phyloP scores from a whole-genome alignment of 139 green algal species.

The Desmodesmus armatus region DNA sequence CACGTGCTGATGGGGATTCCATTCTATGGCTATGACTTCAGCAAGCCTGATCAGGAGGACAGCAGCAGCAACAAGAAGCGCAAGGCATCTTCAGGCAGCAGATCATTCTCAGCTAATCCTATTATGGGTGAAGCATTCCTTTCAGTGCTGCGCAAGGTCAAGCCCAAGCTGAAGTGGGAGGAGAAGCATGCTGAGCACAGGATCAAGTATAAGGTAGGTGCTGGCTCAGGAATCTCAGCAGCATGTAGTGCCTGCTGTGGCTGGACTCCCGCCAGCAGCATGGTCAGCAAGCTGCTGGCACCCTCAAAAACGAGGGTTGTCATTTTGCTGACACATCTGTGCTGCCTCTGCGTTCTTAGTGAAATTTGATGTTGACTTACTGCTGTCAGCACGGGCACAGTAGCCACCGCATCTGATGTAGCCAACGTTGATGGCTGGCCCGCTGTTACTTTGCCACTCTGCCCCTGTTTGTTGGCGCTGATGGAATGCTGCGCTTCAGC shows the following conservation, averaged over 20 bases:
- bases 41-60: background rate
- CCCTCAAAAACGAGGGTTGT: background rate
- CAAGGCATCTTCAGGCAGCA: slow-evolving; percentile 11
- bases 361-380: background rate
- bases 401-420: background rate
- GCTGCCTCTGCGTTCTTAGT: too few species aligned
- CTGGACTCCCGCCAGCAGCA: too few species aligned
- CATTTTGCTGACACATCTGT: background rate
- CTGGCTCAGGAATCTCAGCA: too few species aligned
- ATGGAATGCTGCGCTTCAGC: background rate
- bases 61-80: background rate
- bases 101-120: background rate
- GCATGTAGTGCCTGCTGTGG: background rate
- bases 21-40: slow-evolving; percentile 70
- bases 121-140: slow-evolving; percentile 35
- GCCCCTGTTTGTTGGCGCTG: background rate
- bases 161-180: slow-evolving; percentile 42
- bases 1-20: slow-evolving; percentile 52
- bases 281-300: too few species aligned
- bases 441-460: too few species aligned
- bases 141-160: slow-evolving; percentile 32
- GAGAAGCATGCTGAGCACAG: slow-evolving; percentile 50
- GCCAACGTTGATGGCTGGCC: too few species aligned
- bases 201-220: slow-evolving; percentile 45
- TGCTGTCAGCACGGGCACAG: background rate